These are phyloP conservation scores for Candida railenensis DNA, from an alignment of 805 yeast species.

Conservation along the genomic window DNA sequence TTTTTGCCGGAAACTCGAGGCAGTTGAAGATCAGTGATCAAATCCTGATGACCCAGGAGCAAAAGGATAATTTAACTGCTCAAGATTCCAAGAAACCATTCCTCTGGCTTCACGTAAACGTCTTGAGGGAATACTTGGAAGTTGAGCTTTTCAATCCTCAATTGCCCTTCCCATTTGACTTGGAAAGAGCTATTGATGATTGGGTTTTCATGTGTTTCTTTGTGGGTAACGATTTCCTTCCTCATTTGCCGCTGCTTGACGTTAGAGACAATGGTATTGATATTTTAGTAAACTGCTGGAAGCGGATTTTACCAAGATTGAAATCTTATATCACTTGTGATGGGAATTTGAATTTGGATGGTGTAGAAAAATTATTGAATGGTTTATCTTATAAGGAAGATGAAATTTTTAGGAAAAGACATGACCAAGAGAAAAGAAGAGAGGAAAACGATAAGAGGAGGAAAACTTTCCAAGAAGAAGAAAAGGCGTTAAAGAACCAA, in stretches of 20 bases:
- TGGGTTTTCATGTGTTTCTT: constrained; percentile 99
- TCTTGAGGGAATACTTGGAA: constrained; percentile 82
- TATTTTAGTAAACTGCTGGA: constrained; percentile 79
- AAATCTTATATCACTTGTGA: constrained; percentile 85
- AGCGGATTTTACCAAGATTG: constrained; percentile 60
- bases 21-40: constrained; percentile 48
- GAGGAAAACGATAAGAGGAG: constrained; percentile 65
- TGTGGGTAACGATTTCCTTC: constrained; percentile 97
- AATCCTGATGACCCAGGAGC: constrained; percentile 60
- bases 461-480: constrained; percentile 46
- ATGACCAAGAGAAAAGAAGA: constrained; percentile 67
- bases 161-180: constrained; percentile 71
- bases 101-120: constrained; percentile 88
- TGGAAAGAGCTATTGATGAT: constrained; percentile 96
- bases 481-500: constrained; percentile 42
- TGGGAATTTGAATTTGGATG: constrained; percentile 72
- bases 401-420: constrained; percentile 68
- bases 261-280: constrained; percentile 95
- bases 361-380: constrained; percentile 70
- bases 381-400: constrained; percentile 73
- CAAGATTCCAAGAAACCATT: constrained; percentile 72
- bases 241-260: constrained; percentile 91
- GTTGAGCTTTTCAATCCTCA: constrained; percentile 75
- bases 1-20: constrained; percentile 73
- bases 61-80: constrained; percentile 40